These are phyloP conservation scores for Pachysolen tannophilus DNA, from an alignment of 805 yeast genomes.

Conservation along the genomic window DNA sequence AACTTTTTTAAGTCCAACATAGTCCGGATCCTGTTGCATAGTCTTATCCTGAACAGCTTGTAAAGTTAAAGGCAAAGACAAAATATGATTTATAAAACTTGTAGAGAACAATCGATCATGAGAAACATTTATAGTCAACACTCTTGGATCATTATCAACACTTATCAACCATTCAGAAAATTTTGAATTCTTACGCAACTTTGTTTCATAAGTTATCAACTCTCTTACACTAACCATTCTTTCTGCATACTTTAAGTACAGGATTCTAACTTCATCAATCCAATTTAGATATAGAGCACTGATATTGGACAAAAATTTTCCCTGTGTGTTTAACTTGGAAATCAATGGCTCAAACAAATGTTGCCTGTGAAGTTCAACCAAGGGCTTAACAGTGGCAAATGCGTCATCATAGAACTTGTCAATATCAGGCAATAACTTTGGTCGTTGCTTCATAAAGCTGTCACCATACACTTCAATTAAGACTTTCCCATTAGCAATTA, in stretches of 20 bases:
- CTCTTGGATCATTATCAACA: slow-evolving; percentile 39
- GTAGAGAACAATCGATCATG: slow-evolving; percentile 49
- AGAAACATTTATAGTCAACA: slow-evolving; percentile 32
- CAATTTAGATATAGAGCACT: slow-evolving; percentile 59
- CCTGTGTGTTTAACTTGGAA: slow-evolving; percentile 48
- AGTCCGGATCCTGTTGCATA: slow-evolving; percentile 41
- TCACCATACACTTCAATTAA: slow-evolving; percentile 53
- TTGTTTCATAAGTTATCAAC: slow-evolving; percentile 31
- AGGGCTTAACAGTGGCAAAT: slow-evolving; percentile 44
- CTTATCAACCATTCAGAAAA: slow-evolving; percentile 53
- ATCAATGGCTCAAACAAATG: slow-evolving; percentile 51
- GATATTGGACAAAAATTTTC: slow-evolving; percentile 57
- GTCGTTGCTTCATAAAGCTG: slow-evolving; percentile 29
- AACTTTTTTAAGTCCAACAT: slow-evolving; percentile 40
- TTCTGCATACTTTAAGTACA: slow-evolving; percentile 53
- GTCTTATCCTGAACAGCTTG: slow-evolving; percentile 47
- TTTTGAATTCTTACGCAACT: slow-evolving; percentile 21
- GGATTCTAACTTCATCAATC: slow-evolving; percentile 47
- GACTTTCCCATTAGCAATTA: slow-evolving; percentile 57
- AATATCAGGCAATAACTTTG: slow-evolving; percentile 34
- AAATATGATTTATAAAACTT: slow-evolving; percentile 46
- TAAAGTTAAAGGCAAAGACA: slow-evolving; percentile 55
- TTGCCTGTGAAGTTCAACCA: slow-evolving; percentile 48
- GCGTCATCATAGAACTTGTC: slow-evolving; percentile 54
- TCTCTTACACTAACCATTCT: slow-evolving; percentile 54